Percentiles rank a stretch among this genome's conserved stretches.
phyloP scores from a whole-genome alignment of 768 basidiomycete species.

The Tricholoma hemisulphureum region DNA sequence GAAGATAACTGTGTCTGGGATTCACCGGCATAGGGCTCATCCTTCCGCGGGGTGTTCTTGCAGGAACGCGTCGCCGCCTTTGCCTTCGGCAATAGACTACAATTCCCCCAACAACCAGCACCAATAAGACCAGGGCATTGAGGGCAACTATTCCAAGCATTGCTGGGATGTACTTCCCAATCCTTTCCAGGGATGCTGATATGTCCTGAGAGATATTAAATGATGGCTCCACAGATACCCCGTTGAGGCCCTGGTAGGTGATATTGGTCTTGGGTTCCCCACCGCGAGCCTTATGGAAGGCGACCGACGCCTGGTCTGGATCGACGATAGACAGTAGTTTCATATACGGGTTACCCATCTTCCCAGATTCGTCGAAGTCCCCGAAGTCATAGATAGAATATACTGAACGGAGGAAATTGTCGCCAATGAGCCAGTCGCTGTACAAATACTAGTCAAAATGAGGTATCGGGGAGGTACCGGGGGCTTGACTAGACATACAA shows the following conservation, averaged over 20 bases:
- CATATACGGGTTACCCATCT: constrained; percentile 77
- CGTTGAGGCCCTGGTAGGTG: constrained; percentile 58
- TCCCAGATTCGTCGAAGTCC: constrained; percentile 62
- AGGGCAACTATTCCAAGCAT: constrained; percentile 75
- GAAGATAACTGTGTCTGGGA: constrained; percentile 41
- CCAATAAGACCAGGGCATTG: constrained; percentile 68
- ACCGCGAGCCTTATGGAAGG: constrained; percentile 69
- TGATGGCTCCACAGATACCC: constrained; percentile 38
- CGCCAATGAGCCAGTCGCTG: constrained; percentile 83
- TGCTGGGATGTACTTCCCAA: constrained; percentile 66
- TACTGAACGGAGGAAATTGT: constrained; percentile 78
- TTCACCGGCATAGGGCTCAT: constrained; percentile 60
- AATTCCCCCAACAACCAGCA: constrained; percentile 53
- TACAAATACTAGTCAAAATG: constrained; percentile 1
- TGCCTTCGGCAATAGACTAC: constrained; percentile 52
- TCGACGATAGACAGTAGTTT: constrained; percentile 69
- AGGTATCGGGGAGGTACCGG: background rate
- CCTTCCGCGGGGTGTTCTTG: constrained; percentile 40
- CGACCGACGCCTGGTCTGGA: constrained; percentile 64
- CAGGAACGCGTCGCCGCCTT: constrained; percentile 29
- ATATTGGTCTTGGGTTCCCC: constrained; percentile 64
- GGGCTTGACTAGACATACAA: constrained; percentile 48
- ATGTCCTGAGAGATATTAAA: constrained; percentile 60
- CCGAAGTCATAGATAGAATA: constrained; percentile 86
- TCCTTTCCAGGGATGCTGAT: constrained; percentile 56